phyloP scores from a whole-genome alignment of 306 rosid species.

The Inga laurina region DNA sequence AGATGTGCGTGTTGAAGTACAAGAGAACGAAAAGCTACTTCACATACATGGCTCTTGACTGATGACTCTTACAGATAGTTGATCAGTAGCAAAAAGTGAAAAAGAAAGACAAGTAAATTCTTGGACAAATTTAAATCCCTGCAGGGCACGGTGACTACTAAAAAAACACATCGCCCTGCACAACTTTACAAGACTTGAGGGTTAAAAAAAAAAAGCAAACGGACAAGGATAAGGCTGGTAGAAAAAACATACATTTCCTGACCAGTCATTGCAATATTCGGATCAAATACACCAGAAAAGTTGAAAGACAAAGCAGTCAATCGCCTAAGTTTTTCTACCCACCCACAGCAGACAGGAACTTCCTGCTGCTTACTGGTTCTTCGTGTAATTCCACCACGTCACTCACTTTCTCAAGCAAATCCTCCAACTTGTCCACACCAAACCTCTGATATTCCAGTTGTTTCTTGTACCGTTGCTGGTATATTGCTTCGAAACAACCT shows the following conservation, averaged over 20 bases:
- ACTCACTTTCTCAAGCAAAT: slow-evolving; percentile 64
- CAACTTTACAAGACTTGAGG: slow-evolving; percentile 22
- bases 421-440: slow-evolving; percentile 75
- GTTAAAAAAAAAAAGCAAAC: slow-evolving; percentile 1
- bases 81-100: slow-evolving; percentile 30
- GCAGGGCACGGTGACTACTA: slow-evolving; percentile 53
- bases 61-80: slow-evolving; percentile 21
- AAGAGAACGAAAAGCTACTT: neutral
- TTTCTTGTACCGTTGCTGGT: slow-evolving; percentile 83
- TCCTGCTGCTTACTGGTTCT: slow-evolving; percentile 76
- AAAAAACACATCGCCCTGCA: slow-evolving; percentile 49
- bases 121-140: slow-evolving; percentile 42
- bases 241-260: slow-evolving; percentile 25
- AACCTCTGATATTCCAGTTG: slow-evolving; percentile 58
- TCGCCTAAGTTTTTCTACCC: slow-evolving; percentile 36
- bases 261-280: neutral
- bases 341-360: slow-evolving; percentile 71
- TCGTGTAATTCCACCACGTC: slow-evolving; percentile 82
- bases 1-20: neutral
- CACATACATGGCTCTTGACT: slow-evolving; percentile 26
- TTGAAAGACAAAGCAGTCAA: slow-evolving; percentile 21
- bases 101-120: slow-evolving; percentile 22
- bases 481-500: slow-evolving; percentile 75
- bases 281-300: slow-evolving; percentile 40
- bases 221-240: slow-evolving; percentile 29